Evolutionary conservation across 225 moss, liverwort and hornwort species (phyloP), one percentile per base, ranked within the genome.

Genomic region (Ulota crispa): DNA sequence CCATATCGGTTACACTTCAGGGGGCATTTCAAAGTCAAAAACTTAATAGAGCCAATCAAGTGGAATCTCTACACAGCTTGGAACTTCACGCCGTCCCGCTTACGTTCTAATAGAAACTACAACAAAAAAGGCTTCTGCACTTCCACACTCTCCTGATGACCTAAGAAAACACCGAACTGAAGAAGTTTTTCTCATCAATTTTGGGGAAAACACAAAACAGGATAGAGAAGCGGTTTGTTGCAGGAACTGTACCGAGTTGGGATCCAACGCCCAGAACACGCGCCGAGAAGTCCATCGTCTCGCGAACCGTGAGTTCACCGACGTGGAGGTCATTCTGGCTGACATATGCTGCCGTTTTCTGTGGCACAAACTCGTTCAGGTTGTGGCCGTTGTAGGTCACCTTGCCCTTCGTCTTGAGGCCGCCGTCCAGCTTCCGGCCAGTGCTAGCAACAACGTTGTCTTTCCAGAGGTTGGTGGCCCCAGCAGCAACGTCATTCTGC

Each of bases 381-480:
- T 8, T 30, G 76, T 86, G 64, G 20, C 87, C 87, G 63, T 90
- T 90, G 73, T 78, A 88, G 15, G 85, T 90, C 34, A 88, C 68
- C 41, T 75, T 79, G 2, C 90, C 87, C 50, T 81, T 72, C 60
- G 81, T 83, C 64, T 85, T 81, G 42, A 90, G 87, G 23, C 78
- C 21, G 27, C 76, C 24, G 36, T 85, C 87, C 12, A 88, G 83
- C 87, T 84, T 88, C 41, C 90, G 8, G 90, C 87, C 15, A 88
- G 73, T 8, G 90, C 87, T 32, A 87, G 79, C 79, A 90, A 72
- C 76, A 90, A 60, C 1, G 87, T 88, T 53, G 90, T 90, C 79
- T 90, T 90, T n/a, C 90, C 90, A 72, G 90, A 90, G 64, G 86
- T 74, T 42, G 90, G 90, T 55, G 90, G 90, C 37, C 88, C 90